phyloP scores from a whole-genome alignment of 2,329 filamentous ascomycete genomes.

The Colletotrichum sp. region DNA sequence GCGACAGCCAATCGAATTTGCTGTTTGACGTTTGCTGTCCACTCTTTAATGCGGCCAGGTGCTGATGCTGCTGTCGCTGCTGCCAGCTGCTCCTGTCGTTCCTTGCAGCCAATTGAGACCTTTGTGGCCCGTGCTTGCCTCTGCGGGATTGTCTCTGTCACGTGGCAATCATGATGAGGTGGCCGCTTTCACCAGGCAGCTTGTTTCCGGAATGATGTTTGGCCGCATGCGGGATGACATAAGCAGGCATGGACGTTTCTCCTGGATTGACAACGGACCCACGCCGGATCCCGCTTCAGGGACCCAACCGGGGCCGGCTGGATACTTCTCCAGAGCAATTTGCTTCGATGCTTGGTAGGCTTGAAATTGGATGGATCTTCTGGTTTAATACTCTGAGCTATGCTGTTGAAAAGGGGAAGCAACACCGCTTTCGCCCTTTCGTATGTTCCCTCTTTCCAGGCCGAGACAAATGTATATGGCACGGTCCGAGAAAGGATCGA shows the following conservation, averaged over 20 bases:
- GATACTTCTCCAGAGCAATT: background rate
- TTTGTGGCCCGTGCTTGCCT: background rate
- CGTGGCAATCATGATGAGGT: slow-evolving; percentile 12
- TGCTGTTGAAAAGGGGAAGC: background rate
- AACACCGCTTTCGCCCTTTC: background rate
- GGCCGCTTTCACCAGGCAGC: slow-evolving; percentile 4
- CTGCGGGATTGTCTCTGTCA: background rate
- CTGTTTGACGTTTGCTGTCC: background rate
- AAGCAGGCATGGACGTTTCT: background rate
- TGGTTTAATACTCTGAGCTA: background rate
- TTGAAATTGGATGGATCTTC: background rate
- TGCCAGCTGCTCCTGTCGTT: background rate
- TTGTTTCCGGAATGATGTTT: background rate
- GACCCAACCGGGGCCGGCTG: background rate
- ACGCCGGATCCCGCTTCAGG: background rate
- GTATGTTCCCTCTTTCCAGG: background rate
- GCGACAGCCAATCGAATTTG: background rate
- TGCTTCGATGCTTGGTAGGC: background rate
- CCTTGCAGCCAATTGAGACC: background rate
- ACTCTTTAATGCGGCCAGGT: background rate
- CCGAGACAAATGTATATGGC: background rate
- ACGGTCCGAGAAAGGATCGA: background rate
- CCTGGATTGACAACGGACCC: background rate
- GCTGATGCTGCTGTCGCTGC: background rate
- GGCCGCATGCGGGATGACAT: slow-evolving; percentile 15